Base-by-base conservation (phyloP, 1,284 basidiomycete genomes). In the Gomphus bonarii region DNA sequence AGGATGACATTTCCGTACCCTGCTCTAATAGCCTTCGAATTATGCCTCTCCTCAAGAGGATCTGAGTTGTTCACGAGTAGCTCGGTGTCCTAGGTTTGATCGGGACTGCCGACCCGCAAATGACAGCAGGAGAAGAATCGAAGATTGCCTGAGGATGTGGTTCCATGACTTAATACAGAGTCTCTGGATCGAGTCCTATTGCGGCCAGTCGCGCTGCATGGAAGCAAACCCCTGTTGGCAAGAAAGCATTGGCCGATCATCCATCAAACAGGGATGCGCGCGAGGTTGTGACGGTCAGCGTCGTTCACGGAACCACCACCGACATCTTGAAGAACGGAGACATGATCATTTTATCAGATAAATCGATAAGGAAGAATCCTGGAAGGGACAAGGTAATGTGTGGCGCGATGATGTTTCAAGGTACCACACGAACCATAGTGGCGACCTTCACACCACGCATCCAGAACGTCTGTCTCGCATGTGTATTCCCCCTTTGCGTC, bases 231-330 rank as follows among this genome's bases (percentile, higher is more conserved):
- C 79, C 80, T 75, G 3, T 75, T 66, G 22, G 73, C 61, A 14
- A 69, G 66, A 69, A 81, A 80, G n/a, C n/a, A n/a, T n/a, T n/a
- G n/a, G n/a, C n/a, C n/a, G 57, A 80, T 72, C 78, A 80, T 80
- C 79, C 78, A 80, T 1, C n/a, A 75, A 16, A 80, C 66, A 3
- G 78, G 69, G 46, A 80, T 80, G 28, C 75, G 73, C 0, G 78
- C 74, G 1, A 80, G 67, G 36, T 75, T 76, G 61, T 80, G 68
- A 3, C 70, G 71, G 3, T 73, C 75, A 31, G 70, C 71, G 64
- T 84, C 81, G 35, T 67, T 66, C 0, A 81, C 80, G 0, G 74
- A 73, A 22, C 79, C 77, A 38, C 79, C 79, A n/a, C n/a, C n/a
- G 42, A 80, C 68, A 55, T 80, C 78, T 78, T 12, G 6, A n/a